Evolutionary conservation across 2,329 filamentous ascomycete species (phyloP), one percentile per base, ranked within the genome.

Genomic region (Cercospora sp.): DNA sequence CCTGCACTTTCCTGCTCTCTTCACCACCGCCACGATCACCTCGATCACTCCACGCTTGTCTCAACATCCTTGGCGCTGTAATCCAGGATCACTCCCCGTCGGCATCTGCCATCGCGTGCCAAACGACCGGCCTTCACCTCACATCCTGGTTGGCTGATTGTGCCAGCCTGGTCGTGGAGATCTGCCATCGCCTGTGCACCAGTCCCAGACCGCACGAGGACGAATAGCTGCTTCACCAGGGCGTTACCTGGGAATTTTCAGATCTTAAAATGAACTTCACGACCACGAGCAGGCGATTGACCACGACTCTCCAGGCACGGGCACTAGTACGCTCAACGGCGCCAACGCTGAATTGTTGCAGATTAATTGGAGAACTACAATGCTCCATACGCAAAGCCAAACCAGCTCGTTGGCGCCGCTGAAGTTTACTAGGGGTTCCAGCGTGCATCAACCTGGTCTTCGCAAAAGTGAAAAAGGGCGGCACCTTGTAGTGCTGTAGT

Each of bases 31-130:
- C 32, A 40, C 62, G 34, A 58, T 43, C 30, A 30, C 32, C 24
- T 55, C 34, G 49, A 64, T 64, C 32, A 58, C 49, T 43, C 53
- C 55, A 34, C 62, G 34, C 62, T 64, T 64, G 62, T 64, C 51
- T 64, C 62, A 64, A 34, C 62, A 64, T 64, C 62, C 62, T 58
- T 21, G 62, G 3, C 32, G 28, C 12, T 18, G 26, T 6, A 37
- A 64, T 43, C 49, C 28, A 43, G 60, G 18, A 49, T 26, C 28
- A 30, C 21, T 58, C 16, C 32, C 32, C 32, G 34, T 43, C 51
- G 21, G 26, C 62, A n/a, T 24, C 16, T 34, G 32, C 28, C 32
- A 37, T 37, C 55, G 62, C 51, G 32, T 53, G 37, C 28, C 45
- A 49, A 34, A n/a, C 6, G 45, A 28, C 40, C 37, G 24, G 49